Evolutionary conservation across 371 early-diverging fungal species (phyloP).

Genomic region (Apophysomyces trapeziformis): DNA sequence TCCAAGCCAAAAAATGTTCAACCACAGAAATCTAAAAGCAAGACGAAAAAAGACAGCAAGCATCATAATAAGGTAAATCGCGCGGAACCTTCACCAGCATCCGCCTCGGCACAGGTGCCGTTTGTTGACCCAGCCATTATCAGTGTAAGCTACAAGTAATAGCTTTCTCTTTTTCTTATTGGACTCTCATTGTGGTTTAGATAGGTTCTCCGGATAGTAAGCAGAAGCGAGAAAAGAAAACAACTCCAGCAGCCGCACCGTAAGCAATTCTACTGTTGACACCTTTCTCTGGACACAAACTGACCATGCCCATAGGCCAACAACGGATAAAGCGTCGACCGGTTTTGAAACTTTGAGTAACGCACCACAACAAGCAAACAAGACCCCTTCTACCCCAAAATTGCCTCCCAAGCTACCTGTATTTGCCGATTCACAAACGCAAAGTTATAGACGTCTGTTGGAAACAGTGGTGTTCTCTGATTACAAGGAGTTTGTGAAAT

Average conservation of each 20-base stretch:
- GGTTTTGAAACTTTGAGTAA: conserved; percentile 6
- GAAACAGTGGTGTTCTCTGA: conserved; percentile 1
- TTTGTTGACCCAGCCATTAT: conserved; percentile 36
- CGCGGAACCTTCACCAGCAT: neutral
- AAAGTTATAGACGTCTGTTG: neutral
- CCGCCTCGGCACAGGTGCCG: neutral
- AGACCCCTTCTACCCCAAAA: conserved; percentile 2
- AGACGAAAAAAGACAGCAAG: conserved; percentile 7
- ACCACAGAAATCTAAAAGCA: conserved; percentile 3
- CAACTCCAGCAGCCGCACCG: conserved; percentile 11
- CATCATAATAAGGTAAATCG: conserved; percentile 5
- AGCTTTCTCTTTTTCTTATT: neutral
- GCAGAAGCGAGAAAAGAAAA: neutral
- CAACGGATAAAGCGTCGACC: neutral
- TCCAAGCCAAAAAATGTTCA: conserved; percentile 7
- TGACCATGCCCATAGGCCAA: neutral
- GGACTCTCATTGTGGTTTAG: neutral
- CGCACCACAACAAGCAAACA: neutral
- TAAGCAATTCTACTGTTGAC: conserved; percentile 5
- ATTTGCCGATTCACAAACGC: neutral
- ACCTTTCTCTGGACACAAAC: neutral
- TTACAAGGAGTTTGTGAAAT: conserved; percentile 2
- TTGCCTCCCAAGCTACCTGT: neutral
- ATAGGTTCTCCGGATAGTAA: neutral
- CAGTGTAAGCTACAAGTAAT: conserved; percentile 16